A percentile compares a stretch with the other conserved stretches of the same genome.
phyloP scores from a whole-genome alignment of 768 basidiomycete species.

The Tephrocybe sp. region DNA sequence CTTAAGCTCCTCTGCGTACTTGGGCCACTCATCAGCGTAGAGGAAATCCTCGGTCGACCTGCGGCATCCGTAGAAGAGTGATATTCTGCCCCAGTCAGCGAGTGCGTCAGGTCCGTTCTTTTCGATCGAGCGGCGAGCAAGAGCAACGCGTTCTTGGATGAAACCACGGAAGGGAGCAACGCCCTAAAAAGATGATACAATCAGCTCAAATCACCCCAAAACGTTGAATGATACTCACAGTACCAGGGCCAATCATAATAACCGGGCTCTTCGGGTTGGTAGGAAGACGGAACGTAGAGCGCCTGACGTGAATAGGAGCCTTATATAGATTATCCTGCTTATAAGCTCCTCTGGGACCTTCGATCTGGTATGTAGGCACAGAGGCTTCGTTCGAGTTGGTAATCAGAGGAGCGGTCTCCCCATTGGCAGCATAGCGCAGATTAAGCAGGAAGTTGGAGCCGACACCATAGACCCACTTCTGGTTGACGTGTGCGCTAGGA shows the following conservation, averaged over 20 bases:
- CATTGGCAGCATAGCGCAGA: conserved; percentile 74
- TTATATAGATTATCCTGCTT: conserved; percentile 70
- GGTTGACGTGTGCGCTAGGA: conserved; percentile 46
- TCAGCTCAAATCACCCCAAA: conserved; percentile 9
- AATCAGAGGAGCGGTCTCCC: conserved; percentile 51
- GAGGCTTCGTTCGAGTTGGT: conserved; percentile 33
- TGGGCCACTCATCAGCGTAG: conserved; percentile 94
- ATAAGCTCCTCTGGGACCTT: conserved; percentile 89
- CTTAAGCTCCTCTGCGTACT: conserved; percentile 81
- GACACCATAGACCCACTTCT: conserved; percentile 82
- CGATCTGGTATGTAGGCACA: conserved; percentile 78
- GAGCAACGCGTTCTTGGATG: conserved; percentile 95
- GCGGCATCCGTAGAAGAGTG: conserved; percentile 96
- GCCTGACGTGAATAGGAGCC: conserved; percentile 90
- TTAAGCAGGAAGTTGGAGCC: conserved; percentile 96
- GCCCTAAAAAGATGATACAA: conserved; percentile 54
- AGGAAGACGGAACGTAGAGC: conserved; percentile 95
- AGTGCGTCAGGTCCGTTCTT: conserved; percentile 95
- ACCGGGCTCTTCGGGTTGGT: conserved; percentile 98
- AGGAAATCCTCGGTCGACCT: conserved; percentile 87
- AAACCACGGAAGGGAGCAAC: conserved; percentile 99
- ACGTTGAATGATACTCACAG: conserved; percentile 56
- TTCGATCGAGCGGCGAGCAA: conserved; percentile 91
- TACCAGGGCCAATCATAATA: conserved; percentile 99
- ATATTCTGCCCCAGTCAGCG: conserved; percentile 92